phyloP scores from a whole-genome alignment of 352 stramenopile species.

The Globisporangium spiculum region DNA sequence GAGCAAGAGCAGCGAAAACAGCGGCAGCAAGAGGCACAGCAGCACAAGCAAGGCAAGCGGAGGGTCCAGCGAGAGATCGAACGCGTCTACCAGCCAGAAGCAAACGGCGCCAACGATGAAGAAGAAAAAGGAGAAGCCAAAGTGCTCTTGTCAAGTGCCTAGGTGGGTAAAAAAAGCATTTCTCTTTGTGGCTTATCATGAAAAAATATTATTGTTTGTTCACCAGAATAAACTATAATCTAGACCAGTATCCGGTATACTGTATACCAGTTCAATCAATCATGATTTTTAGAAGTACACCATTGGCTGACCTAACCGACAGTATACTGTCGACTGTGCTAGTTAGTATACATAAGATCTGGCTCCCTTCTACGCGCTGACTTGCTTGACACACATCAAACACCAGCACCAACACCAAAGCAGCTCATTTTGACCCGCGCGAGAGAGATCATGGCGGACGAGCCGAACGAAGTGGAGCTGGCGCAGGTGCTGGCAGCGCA shows the following conservation, averaged over 20 bases:
- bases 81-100: not conserved
- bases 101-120: not conserved
- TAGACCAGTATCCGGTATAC: too few species aligned
- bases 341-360: not conserved
- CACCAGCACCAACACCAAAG: too few species aligned
- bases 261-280: too few species aligned
- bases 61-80: not conserved
- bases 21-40: not conserved
- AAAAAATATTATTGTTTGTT: too few species aligned
- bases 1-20: constrained; percentile 9
- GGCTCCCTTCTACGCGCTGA: not conserved
- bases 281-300: too few species aligned
- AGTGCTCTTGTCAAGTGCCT: not conserved
- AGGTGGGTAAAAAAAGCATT: not conserved
- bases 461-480: constrained; percentile 29
- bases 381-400: not conserved
- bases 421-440: not conserved
- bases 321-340: too few species aligned
- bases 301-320: too few species aligned
- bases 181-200: not conserved
- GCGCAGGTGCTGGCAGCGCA: constrained; percentile 7
- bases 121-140: not conserved
- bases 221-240: too few species aligned
- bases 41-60: not conserved
- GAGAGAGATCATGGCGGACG: constrained; percentile 25